Evolutionary conservation across 2,329 filamentous ascomycete genomes (phyloP), one percentile per base, ranked within the genome.

Genomic region (Pochonia chlamydosporia): DNA sequence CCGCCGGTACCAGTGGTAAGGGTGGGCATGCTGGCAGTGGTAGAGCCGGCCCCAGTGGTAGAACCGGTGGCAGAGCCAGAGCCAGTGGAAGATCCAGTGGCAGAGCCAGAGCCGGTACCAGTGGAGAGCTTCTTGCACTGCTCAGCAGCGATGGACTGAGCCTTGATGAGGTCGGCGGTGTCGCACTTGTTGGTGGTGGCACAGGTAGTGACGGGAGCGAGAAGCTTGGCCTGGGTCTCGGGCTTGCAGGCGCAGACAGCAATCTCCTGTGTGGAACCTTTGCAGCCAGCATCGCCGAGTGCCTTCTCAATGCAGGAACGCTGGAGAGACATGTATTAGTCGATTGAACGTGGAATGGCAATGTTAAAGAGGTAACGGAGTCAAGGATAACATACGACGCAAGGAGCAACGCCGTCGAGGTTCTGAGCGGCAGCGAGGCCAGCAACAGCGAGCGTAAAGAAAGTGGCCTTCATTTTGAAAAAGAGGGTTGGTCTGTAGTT

Each of bases 401-500:
- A 73, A 5, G 55, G 16, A 40, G 69, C 65, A 47, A 66, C 52
- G 31, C 59, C 63, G 23, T 50, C 35, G 43, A 71, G 59, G 54
- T 66, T 53, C 57, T 72, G 68, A 26, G 68, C 69, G 43, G 63
- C 61, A 36, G 61, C 67, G 31, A 71, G 50, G 58, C 67, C 60
- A 42, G 59, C 62, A 33, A 57, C 54, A 48, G 61, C 63, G 43
- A 66, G 50, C 45, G 66, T 44, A 26, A 66, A 49, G 48, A 66
- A 51, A 35, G 61, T 44, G 54, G 59, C 53, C 69, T 72, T 73
- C 70, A 73, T 73, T 18, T 55, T 71, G 62, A 52, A 23, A 28
- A 2, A 35, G 21, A 13, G 16, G 26, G 13, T 20, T 20, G 14
- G 13, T 23, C 13, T 37, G 30, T 16, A 28, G 13, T 21, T 8